Base-by-base conservation (phyloP, 1,139 yeast genomes). In the Debaryomyces psychrophilus region DNA sequence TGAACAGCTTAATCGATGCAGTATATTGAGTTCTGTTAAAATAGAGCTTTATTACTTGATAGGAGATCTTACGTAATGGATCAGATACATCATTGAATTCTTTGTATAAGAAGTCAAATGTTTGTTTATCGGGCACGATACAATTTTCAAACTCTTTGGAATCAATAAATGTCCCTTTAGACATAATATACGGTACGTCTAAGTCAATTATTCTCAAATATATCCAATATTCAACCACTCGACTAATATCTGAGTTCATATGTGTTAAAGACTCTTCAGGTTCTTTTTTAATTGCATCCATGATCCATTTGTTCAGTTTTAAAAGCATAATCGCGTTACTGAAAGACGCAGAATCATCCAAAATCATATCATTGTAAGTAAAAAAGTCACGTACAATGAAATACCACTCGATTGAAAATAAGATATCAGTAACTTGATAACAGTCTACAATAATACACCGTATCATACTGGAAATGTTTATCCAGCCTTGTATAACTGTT, bases 301-400 rank as follows among this genome's bases (percentile, higher is more conserved):
- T 56, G 43, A 65, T 65, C 28, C 59, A 56, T 25, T 60, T 59
- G 44, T 65, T 65, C 48, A 65, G 57, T 5, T 67, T 59, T 20
- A 68, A 52, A 44, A 60, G 60, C 27, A 64, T 59, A 20, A 70
- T 53, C 41, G 69, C 55, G 45, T 57, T 64, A 48, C 68, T 69
- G 47, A 58, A 69, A 45, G 69, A 74, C 48, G 65, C 56, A 49
- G 64, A 67, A 47, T 59, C 62, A 22, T 68, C 70, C 28, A 60
- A 56, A 22, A 63, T 47, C 55, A 53, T 53, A 46, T 62, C 54
- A 8, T 53, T 54, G 41, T 53, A 60, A n/a, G 52, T 48, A 50
- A 60, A 66, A 48, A 56, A 68, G 37, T 53, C 58, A 34, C 64
- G 62, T 18, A 62, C 54, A 25, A 59, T 49, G 20, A 68, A 60